Evolutionary conservation across 2,329 filamentous ascomycete species (phyloP).

Genomic region (Clarireedia homoeocarpa): DNA sequence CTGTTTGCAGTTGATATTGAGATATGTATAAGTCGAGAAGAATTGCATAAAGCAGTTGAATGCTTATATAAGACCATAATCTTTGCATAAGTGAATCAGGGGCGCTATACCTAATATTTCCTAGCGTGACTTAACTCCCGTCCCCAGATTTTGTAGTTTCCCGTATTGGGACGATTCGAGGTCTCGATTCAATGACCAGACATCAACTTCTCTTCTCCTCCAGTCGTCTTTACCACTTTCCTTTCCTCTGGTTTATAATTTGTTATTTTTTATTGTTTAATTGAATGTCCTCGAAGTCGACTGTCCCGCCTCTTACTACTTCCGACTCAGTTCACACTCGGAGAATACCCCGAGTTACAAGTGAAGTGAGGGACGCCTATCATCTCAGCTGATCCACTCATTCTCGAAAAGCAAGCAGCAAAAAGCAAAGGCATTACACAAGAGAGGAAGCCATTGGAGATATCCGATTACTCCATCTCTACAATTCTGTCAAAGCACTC

Average conservation of each 20-base stretch:
- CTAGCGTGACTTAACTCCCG: no score
- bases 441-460: slow-evolving; percentile 1
- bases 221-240: neutral
- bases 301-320: neutral
- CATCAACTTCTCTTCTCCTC: slow-evolving; percentile 5
- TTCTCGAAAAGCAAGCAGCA: no score
- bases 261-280: slow-evolving; percentile 4
- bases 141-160: no score
- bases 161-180: neutral
- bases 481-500: neutral
- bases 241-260: slow-evolving; percentile 3
- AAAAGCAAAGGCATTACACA: neutral
- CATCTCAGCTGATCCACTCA: neutral
- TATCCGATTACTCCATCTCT: neutral
- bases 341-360: neutral
- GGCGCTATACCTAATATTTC: no score
- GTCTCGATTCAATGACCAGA: slow-evolving; percentile 3
- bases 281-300: neutral
- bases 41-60: no score
- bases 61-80: no score
- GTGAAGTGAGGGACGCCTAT: neutral
- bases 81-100: no score
- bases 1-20: no score
- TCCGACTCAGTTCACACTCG: neutral
- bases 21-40: no score